Evolutionary conservation across 1,284 basidiomycete species (phyloP).

Genomic region (Sanguinoderma infundibulare): DNA sequence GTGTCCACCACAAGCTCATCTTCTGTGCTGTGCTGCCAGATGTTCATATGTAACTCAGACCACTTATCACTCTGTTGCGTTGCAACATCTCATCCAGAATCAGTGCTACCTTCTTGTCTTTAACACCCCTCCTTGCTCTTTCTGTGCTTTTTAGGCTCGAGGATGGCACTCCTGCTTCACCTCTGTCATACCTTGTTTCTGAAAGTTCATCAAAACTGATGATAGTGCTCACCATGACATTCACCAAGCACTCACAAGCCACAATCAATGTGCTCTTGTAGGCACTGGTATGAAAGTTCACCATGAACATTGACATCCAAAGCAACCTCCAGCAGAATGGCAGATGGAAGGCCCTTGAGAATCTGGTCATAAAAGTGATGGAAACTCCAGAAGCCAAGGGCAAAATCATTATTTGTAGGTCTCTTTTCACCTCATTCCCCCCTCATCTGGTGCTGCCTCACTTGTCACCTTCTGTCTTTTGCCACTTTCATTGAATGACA

Average conservation of each 20-base stretch:
- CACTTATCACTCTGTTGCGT: slow-evolving; percentile 13
- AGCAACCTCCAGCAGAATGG: slow-evolving; percentile 54
- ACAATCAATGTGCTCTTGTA: slow-evolving; percentile 59
- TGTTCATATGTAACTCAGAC: background rate
- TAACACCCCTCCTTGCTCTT: slow-evolving; percentile 23
- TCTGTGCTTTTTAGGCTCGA: slow-evolving; percentile 57
- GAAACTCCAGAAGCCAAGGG: slow-evolving; percentile 44
- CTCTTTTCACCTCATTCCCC: background rate
- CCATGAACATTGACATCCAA: slow-evolving; percentile 72
- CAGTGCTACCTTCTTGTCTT: slow-evolving; percentile 15
- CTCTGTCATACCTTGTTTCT: slow-evolving; percentile 44
- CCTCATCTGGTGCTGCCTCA: background rate
- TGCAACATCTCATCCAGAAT: background rate
- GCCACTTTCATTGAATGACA: background rate
- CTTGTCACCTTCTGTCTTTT: background rate
- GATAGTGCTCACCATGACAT: slow-evolving; percentile 60
- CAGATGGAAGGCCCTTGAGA: slow-evolving; percentile 76
- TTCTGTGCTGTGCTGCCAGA: background rate
- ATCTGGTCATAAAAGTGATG: slow-evolving; percentile 68
- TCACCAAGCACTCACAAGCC: slow-evolving; percentile 50
- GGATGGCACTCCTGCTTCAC: slow-evolving; percentile 41
- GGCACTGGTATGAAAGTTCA: slow-evolving; percentile 63
- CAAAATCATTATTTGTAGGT: slow-evolving; percentile 79
- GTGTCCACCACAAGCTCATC: background rate
- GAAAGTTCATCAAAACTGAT: slow-evolving; percentile 43